Evolutionary conservation across 164 flowering plant genomes (phyloP).

Genomic region (Nymphaea colorata): DNA sequence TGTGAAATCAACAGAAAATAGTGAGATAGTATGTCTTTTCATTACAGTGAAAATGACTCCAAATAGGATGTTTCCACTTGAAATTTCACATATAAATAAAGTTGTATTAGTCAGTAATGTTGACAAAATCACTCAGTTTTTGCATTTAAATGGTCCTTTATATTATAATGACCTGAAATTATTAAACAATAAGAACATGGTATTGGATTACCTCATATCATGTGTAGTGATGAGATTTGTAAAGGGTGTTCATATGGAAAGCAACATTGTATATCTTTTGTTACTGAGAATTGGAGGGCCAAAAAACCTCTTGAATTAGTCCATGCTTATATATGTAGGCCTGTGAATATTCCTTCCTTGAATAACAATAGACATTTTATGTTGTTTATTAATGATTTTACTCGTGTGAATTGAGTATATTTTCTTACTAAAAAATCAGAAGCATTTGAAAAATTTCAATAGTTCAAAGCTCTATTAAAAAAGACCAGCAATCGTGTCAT

Average conservation of each 20-base stretch:
- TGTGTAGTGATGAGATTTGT: not conserved
- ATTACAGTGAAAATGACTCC: not conserved
- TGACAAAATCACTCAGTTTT: not conserved
- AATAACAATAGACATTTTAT: not conserved
- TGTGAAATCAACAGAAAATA: not conserved
- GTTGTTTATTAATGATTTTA: not conserved
- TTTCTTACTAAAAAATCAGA: not conserved
- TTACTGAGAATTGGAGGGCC: not conserved
- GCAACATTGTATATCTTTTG: not conserved
- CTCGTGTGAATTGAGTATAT: not conserved
- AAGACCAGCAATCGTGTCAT: not conserved
- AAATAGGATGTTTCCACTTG: conserved; percentile 1
- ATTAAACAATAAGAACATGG: not conserved
- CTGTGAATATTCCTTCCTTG: not conserved
- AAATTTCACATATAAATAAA: not conserved
- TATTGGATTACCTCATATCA: not conserved
- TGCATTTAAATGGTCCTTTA: not conserved
- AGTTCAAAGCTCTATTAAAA: not conserved
- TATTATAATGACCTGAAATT: not conserved
- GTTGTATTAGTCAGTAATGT: not conserved
- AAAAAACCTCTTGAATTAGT: not conserved
- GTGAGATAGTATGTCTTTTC: not conserved
- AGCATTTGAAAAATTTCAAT: not conserved
- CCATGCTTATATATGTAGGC: not conserved
- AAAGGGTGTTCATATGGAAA: not conserved